Conservation (phyloP, 768 basidiomycete genomes). For the Tylopilus felleus region DNA sequence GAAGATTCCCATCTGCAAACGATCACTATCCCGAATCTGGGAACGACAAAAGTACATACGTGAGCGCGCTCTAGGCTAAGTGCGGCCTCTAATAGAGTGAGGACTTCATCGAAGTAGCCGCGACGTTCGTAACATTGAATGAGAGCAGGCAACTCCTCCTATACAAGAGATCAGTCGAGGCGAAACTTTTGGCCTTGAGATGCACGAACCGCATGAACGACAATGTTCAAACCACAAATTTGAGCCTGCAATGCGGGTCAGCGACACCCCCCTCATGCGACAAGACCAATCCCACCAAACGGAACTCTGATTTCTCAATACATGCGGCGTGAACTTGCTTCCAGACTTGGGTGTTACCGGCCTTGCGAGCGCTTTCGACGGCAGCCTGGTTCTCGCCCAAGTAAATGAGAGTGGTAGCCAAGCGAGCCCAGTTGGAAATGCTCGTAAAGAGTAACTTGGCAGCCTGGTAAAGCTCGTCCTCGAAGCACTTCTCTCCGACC, state of each 20-base stretch:
- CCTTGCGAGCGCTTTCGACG: constrained; percentile 98
- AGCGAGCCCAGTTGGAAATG: constrained; percentile 98
- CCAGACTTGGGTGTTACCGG: constrained; percentile 99
- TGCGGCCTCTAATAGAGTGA: constrained; percentile 89
- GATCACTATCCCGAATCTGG: constrained; percentile 12
- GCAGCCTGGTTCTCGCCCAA: constrained; percentile 97
- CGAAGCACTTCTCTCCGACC: constrained; percentile 99
- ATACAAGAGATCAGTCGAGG: constrained; percentile 3
- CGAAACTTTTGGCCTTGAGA: constrained; percentile 8
- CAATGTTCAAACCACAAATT: constrained; percentile 97
- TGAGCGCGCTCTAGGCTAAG: constrained; percentile 96
- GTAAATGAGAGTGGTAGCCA: constrained; percentile 98
- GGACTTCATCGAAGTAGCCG: constrained; percentile 93
- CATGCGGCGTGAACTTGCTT: constrained; percentile 99
- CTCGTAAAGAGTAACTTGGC: constrained; percentile 93
- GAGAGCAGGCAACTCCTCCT: constrained; percentile 76
- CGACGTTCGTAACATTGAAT: constrained; percentile 84
- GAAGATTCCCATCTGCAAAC: constrained; percentile 86
- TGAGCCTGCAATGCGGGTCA: constrained; percentile 58
- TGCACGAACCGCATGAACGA: constrained; percentile 73
- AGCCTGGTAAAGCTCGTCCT: constrained; percentile 96
- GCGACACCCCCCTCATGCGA: not conserved
- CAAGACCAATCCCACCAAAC: constrained; percentile 52
- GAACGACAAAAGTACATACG: constrained; percentile 35
- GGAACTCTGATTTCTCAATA: constrained; percentile 96